These are phyloP conservation scores for Amanita rimosa DNA, from an alignment of 768 basidiomycete genomes.

Conservation along the genomic window DNA sequence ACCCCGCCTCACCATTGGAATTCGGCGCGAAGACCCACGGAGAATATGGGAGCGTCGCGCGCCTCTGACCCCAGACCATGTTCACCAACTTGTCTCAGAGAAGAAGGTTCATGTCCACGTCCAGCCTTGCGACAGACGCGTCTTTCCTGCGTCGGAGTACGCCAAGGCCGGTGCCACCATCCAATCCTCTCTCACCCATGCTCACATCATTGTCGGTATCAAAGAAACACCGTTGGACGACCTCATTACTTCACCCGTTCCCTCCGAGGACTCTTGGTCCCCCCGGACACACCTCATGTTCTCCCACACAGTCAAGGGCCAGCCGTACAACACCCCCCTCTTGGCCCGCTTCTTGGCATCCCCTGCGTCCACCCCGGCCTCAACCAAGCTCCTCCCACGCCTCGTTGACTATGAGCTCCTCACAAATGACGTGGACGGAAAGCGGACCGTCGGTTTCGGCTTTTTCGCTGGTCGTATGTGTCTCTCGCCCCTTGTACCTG, in stretches of 20 bases:
- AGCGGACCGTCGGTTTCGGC: constrained; percentile 82
- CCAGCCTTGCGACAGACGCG: constrained; percentile 65
- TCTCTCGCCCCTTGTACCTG: neutral
- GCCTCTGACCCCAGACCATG: constrained; percentile 71
- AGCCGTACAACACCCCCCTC: constrained; percentile 75
- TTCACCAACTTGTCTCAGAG: constrained; percentile 44
- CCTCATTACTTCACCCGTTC: constrained; percentile 36
- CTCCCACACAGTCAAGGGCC: constrained; percentile 85
- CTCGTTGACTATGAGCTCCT: constrained; percentile 85
- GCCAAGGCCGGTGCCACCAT: constrained; percentile 66
- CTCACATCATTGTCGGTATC: constrained; percentile 78
- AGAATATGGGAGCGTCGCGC: constrained; percentile 83
- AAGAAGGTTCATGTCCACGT: constrained; percentile 59
- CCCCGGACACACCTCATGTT: constrained; percentile 80
- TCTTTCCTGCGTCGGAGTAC: constrained; percentile 58
- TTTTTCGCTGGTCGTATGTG: constrained; percentile 80
- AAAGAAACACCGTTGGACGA: constrained; percentile 73
- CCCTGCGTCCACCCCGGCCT: constrained; percentile 1
- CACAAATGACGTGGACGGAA: constrained; percentile 39
- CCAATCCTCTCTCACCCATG: constrained; percentile 39
- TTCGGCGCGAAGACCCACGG: constrained; percentile 57
- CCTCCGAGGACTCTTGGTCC: constrained; percentile 2
- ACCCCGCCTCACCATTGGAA: constrained; percentile 18
- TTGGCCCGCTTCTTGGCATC: constrained; percentile 48
- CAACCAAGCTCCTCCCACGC: constrained; percentile 23